Base-by-base conservation (phyloP, 2,329 filamentous ascomycete genomes). In the Aureobasidium sp. region DNA sequence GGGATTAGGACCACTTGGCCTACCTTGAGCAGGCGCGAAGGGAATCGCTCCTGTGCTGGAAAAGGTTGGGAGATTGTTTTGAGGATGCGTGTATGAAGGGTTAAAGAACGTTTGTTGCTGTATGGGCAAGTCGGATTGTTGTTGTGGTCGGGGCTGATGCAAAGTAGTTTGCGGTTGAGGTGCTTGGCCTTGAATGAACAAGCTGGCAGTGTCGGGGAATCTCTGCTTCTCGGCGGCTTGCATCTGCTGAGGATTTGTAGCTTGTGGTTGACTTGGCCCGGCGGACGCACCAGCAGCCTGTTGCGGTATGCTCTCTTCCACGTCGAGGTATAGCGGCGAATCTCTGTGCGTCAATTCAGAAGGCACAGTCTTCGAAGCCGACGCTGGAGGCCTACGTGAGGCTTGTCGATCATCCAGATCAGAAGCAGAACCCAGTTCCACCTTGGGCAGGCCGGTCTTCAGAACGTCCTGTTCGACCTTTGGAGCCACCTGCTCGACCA, bases 11-110 rank as follows among this genome's bases (percentile, higher is more conserved):
- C 54, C 44, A 5, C 15, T 59, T 5, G 55, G 55, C 32, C 55
- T 48, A 11, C n/a, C 10, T 25, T 21, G 16, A 10, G 44, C 8
- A 30, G 63, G 45, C 15, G 65, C 69, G 49, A 72, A 73, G 1
- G 72, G 72, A 37, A 72, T 73, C 1, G 65, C 59, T 8, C 72
- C 70, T 7, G 69, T 73, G 60, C 68, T 69, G 27, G 27, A 59
- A n/a, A 64, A 65, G 8, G 54, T 52, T 16, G 64, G 64, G 4
- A 63, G 52, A 32, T 37, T 63, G 30, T 54, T 52, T 5, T 58
- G 48, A 8, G 49, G 21, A n/a, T 63, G 62, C 8, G 55, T 36
- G 9, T 58, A 58, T 11, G 55, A 48, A 9, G 55, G 55, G 16
- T 59, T 59, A 44, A 49, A 49, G 3, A 59, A 59, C 21, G 36